phyloP scores from a whole-genome alignment of 768 basidiomycete genomes.

The Psilocybe cubensis region DNA sequence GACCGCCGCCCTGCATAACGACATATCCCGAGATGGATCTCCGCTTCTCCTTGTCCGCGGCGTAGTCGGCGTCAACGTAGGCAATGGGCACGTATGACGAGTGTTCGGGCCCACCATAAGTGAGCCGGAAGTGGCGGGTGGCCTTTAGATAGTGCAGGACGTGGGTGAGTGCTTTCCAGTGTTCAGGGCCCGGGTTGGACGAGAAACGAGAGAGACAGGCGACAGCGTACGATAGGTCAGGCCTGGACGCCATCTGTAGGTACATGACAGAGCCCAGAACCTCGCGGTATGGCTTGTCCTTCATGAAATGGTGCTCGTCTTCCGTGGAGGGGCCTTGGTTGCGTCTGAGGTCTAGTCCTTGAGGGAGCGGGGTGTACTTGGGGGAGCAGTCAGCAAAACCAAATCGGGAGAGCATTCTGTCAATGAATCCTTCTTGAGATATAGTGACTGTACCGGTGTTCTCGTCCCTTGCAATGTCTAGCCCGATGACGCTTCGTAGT shows the following conservation, averaged over 20 bases:
- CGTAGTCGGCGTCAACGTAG: conserved; percentile 32
- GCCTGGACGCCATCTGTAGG: conserved; percentile 25
- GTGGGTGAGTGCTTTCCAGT: conserved; percentile 43
- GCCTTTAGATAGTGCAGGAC: conserved; percentile 37
- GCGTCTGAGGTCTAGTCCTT: conserved; percentile 5
- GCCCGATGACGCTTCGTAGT: background rate
- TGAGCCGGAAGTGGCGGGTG: conserved; percentile 2
- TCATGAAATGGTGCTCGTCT: conserved; percentile 18
- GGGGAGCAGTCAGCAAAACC: background rate
- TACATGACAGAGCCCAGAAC: conserved; percentile 27
- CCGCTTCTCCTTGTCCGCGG: conserved; percentile 16
- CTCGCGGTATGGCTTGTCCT: conserved; percentile 27
- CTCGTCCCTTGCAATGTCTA: background rate
- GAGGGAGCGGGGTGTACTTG: conserved; percentile 8
- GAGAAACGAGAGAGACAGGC: conserved; percentile 23
- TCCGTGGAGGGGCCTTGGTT: background rate
- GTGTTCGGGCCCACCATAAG: background rate
- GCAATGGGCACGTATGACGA: conserved; percentile 8
- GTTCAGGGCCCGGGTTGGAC: conserved; percentile 27
- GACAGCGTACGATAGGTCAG: conserved; percentile 29
- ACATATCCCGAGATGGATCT: conserved; percentile 32
- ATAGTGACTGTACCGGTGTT: background rate
- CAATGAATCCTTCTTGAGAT: background rate
- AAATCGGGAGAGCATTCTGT: background rate
- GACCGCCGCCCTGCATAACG: conserved; percentile 28